Evolutionary conservation across 1,284 basidiomycete genomes (phyloP), one percentile per base, ranked within the genome.

Genomic region (Wolfiporia cocos): DNA sequence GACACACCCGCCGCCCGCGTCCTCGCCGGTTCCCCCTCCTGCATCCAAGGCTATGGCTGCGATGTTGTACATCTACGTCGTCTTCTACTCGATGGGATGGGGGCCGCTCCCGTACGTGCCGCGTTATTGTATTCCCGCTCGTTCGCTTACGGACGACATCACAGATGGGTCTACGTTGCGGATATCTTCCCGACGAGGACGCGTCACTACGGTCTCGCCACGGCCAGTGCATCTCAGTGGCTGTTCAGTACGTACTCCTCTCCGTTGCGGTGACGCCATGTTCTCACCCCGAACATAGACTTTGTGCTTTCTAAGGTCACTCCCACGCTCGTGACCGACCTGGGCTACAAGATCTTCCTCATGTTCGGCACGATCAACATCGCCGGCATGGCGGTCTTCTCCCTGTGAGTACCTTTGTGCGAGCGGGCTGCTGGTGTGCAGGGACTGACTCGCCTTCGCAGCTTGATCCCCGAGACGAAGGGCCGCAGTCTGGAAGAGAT

Each of bases 161-260:
- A n/a, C 43, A 59, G 52, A 10, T 86, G 83, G 84, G 78, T 87
- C 5, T 86, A 86, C 52, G 78, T 78, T 18, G 69, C 84, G 11
- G 88, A 91, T 61, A 88, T 91, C 57, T 91, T 91, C 74, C 85
- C 82, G 21, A 91, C 86, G 29, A 67, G 85, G 34, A 89, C 86
- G 9, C 70, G 87, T 43, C 82, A 87, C 55, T 87, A 82, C 53
- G 88, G 88, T 37, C 67, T 90, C 33, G 76, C 82, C 1, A 64
- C 77, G 2, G 87, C 81, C 1, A 79, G 80, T 38, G 74, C 76
- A 9, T 74, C 82, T 1, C 87, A 89, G 49, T 91, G 87, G 86
- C 64, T 89, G 3, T 90, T 76, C 74, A 90, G 81, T 82, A 47
- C 44, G 76, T 70, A 15, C 14, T 30, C 23, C 29, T 20, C 17